Base-by-base conservation (phyloP, 495 filamentous ascomycete species). In the Talaromyces adpressus region DNA sequence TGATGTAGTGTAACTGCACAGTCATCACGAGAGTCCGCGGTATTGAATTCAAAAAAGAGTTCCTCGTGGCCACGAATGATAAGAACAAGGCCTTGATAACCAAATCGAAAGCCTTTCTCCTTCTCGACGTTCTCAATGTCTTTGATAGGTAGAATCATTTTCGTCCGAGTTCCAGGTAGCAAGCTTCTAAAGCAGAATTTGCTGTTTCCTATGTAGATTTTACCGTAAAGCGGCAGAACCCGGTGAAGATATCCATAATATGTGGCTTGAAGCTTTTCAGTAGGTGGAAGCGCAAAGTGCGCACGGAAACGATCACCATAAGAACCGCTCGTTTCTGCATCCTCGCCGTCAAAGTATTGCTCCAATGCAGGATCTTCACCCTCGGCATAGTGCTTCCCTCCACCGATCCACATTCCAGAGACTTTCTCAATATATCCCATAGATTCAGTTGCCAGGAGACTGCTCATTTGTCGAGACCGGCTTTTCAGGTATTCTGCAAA, bases 391-490 rank as follows among this genome's bases (percentile, higher is more conserved):
- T 98, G 94, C 68, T 86, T 90, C 70, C 88, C 87, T 18, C 91
- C 91, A 32, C 94, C 94, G 62, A 91, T 88, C 89, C 94, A 95
- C 91, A 98, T 98, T 41, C 92, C 94, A 4, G 93, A 97, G 0
- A 98, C 93, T 70, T 97, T 97, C 68, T 96, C 93, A 30, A 97
- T 87, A 71, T 98, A 98, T 18, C 91, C 91, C 91, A 97, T 98
- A 2, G 94, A 95, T 70, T 97, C 92, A 2, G 89, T 91, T 32
- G 95, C 92, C 23, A 98, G 71, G 27, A 97, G 79, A 62, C 78
- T 91, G 63, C 91, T 93, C 87, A 98, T 92, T 45, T 86, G 84
- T 62, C 88, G 89, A 27, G 85, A 87, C 16, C 88, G 85, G 62
- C 81, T 86, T 69, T 87, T 89, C 68, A 98, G 77, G 71, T 90